Base-by-base conservation (phyloP, 2,329 filamentous ascomycete genomes). In the Escovopsis sp. region DNA sequence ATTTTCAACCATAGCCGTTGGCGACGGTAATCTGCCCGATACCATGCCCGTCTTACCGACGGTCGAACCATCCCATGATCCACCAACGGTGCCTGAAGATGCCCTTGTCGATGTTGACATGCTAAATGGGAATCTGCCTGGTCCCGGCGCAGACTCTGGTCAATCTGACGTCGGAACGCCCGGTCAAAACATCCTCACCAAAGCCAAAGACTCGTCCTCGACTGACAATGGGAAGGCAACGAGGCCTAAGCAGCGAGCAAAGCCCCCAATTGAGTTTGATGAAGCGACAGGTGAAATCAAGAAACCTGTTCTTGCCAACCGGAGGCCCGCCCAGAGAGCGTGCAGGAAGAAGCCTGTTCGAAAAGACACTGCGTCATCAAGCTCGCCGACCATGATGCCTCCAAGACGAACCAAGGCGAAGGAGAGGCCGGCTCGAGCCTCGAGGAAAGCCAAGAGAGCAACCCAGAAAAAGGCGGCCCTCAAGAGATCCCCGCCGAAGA, bases 211-310 rank as follows among this genome's bases (percentile, higher is more conserved):
- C 20, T 7, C 34, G 5, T 4, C 10, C n/a, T 37, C 24, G 6
- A 14, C 29, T 9, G 13, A 35, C 7, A 36, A 30, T 8, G 35
- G 14, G 13, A 43, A 45, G 37, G 32, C 7, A 8, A 54, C 39
- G 40, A 59, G 50, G 29, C 48, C 50, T n/a, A 58, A 50, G 39
- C 60, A 62, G 45, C 49, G 56, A 20, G 49, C 59, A 1, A 63
- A 63, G 37, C 42, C 54, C 1, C 56, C 60, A 1, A 41, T 63
- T 2, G 43, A 52, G 4, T 60, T 63, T 12, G 53, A 63, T 39
- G 48, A 53, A 8, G n/a, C 39, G 1, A 62, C 54, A 6, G 51
- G 57, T 10, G 45, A 51, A 7, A 46, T 59, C 2, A 53, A 49
- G 20, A 47, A 51, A 5, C 14, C 35, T 5, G 40, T 42, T 7